Evolutionary conservation across 108 stramenopile species (phyloP), one percentile per base, ranked within the genome.

Genomic region (Halocafeteria seosinensis): DNA sequence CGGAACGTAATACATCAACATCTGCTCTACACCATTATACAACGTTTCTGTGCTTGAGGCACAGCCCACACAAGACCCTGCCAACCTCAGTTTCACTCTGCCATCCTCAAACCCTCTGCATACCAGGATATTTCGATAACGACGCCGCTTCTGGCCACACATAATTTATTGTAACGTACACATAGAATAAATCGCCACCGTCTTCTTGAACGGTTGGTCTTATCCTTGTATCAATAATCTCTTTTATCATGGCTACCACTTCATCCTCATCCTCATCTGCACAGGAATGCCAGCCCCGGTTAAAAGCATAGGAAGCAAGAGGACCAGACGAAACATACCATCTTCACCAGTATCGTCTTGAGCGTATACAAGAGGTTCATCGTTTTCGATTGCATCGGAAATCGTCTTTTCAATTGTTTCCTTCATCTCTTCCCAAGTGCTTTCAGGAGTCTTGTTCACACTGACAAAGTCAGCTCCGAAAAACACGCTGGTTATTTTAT

Each of bases 391-490:
- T n/a, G n/a, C n/a, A n/a, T n/a, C n/a, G n/a, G n/a, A n/a, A n/a
- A n/a, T n/a, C n/a, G n/a, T n/a, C n/a, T n/a, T n/a, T n/a, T n/a
- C n/a, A n/a, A n/a, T n/a, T n/a, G n/a, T n/a, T n/a, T n/a, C n/a
- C n/a, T n/a, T n/a, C n/a, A n/a, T n/a, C n/a, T n/a, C n/a, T n/a
- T n/a, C n/a, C n/a, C n/a, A n/a, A n/a, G n/a, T n/a, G n/a, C n/a
- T n/a, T n/a, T n/a, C n/a, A n/a, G n/a, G n/a, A n/a, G n/a, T n/a
- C 67, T 95, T 98, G 23, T 90, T 94, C 33, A 95, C 79, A n/a
- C 93, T 91, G 32, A 98, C 85, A 71, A 92, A 98, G 72, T 91
- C 88, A 13, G 67, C 55, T 1, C 91, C 92, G 34, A 98, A 74
- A 65, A 94, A 94, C 6, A 95, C 83, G 24, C 88, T 81, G 70